These are phyloP conservation scores for Trichosporon sp. DNA, from an alignment of 1,284 basidiomycete species.

Conservation along the genomic window DNA sequence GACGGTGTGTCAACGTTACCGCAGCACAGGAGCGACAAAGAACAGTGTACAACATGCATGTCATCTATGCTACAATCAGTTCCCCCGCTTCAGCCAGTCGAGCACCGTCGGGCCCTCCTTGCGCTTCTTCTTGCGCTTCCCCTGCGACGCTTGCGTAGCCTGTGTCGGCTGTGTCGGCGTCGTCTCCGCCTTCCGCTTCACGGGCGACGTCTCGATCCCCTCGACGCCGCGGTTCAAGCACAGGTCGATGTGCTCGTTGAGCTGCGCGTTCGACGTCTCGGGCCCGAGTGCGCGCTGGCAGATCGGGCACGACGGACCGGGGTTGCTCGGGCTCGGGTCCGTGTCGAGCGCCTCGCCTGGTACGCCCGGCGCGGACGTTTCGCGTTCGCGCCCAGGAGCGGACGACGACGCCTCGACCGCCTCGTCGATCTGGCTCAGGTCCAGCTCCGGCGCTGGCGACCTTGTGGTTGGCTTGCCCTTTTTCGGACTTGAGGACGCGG, in stretches of 20 bases:
- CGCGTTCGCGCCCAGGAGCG: neutral
- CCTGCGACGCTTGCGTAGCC: neutral
- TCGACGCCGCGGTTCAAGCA: constrained; percentile 44
- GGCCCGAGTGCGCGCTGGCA: constrained; percentile 32
- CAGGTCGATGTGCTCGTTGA: constrained; percentile 48
- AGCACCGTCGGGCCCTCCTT: constrained; percentile 17
- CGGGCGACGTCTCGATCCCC: constrained; percentile 18
- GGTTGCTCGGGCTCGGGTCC: constrained; percentile 12
- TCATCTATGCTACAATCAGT: neutral
- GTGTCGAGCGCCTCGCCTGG: constrained; percentile 8
- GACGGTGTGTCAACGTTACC: too few relatives aligned
- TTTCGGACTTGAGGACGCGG: constrained; percentile 12
- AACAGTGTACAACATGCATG: neutral
- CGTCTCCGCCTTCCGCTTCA: constrained; percentile 12
- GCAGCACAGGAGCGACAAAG: too few relatives aligned
- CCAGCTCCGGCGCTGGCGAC: neutral
- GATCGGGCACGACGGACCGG: constrained; percentile 42
- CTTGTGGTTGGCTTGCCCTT: neutral
- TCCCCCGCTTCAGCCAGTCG: constrained; percentile 25
- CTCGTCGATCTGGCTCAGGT: neutral
- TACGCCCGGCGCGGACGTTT: neutral
- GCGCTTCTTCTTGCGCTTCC: constrained; percentile 7
- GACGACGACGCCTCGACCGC: neutral
- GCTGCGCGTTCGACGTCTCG: constrained; percentile 35
- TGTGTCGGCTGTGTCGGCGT: neutral